phyloP scores from a whole-genome alignment of 768 basidiomycete genomes.

The Chalciporus pseudorubinellus region DNA sequence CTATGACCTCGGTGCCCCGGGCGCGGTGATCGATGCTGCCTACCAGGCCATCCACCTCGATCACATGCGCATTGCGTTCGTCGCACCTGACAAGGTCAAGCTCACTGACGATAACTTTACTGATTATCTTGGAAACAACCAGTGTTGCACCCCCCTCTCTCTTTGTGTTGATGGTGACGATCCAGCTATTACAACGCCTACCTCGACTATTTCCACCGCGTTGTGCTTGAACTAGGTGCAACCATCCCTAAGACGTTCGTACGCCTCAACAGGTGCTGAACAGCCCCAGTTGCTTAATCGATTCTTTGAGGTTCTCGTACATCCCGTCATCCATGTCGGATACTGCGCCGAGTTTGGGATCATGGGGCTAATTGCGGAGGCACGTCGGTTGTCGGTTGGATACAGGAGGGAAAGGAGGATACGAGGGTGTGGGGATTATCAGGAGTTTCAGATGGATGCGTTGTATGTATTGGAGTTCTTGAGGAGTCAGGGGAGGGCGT shows the following conservation, averaged over 20 bases:
- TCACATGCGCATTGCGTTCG: conserved; percentile 37
- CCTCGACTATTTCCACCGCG: conserved; percentile 30
- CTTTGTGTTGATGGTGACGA: neutral
- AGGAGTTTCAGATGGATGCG: conserved; percentile 28
- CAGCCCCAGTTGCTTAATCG: conserved; percentile 60
- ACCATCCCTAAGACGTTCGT: conserved; percentile 44
- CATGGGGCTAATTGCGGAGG: conserved; percentile 64
- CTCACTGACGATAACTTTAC: conserved; percentile 27
- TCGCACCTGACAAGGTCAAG: conserved; percentile 19
- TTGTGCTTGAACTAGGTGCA: conserved; percentile 28
- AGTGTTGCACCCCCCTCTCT: conserved; percentile 12
- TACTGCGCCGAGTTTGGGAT: conserved; percentile 65
- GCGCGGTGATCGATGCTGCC: conserved; percentile 39
- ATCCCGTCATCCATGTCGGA: conserved; percentile 64
- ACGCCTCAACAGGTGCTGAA: conserved; percentile 24
- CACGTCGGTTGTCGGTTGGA: conserved; percentile 34
- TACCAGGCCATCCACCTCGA: conserved; percentile 40
- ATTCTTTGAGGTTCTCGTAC: conserved; percentile 56
- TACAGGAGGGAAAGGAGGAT: conserved; percentile 38
- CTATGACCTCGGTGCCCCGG: conserved; percentile 57
- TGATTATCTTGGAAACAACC: conserved; percentile 31
- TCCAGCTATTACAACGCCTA: conserved; percentile 35
- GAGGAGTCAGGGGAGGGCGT: conserved; percentile 18
- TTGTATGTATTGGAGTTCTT: conserved; percentile 24
- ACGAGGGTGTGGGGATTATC: conserved; percentile 28